Conservation (phyloP, 208 protist species). For the Leishmania guyanensis region DNA sequence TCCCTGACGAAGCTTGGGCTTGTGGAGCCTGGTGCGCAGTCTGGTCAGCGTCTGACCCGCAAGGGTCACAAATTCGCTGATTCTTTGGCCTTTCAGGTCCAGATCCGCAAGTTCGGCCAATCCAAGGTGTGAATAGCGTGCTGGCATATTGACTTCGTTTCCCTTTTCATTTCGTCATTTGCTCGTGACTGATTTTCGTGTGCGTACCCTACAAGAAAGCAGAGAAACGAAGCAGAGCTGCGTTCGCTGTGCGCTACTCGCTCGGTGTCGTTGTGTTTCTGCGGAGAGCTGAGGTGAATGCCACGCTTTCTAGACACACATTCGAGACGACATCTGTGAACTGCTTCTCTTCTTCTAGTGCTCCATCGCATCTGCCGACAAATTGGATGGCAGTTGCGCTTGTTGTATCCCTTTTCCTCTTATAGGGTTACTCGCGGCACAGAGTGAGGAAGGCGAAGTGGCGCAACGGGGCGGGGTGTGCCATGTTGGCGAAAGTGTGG, state of each 20-base stretch:
- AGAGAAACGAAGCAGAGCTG: not conserved
- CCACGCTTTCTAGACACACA: not conserved
- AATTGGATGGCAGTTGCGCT: not conserved
- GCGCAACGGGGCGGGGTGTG: not conserved
- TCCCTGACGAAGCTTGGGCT: slow-evolving; percentile 94
- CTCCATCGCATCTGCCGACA: not conserved
- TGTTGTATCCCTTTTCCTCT: not conserved
- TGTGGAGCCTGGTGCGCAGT: slow-evolving; percentile 77
- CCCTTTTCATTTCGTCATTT: slow-evolving; percentile 10
- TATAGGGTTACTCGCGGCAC: not conserved
- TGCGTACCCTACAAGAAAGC: not conserved
- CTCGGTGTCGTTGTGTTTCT: too few species aligned
- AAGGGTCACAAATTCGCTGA: slow-evolving; percentile 95
- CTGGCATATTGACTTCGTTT: slow-evolving; percentile 4
- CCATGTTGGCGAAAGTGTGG: not conserved
- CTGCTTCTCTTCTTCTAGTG: not conserved
- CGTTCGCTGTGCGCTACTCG: not conserved
- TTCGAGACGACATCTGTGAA: not conserved
- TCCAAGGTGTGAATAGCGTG: slow-evolving; percentile 18
- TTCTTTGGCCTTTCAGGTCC: slow-evolving; percentile 82
- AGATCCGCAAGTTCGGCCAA: slow-evolving; percentile 20
- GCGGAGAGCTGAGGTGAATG: too few species aligned
- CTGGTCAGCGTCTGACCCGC: slow-evolving; percentile 93
- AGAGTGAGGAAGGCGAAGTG: not conserved
- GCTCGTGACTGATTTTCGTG: not conserved